These are phyloP conservation scores for Somion occarium DNA, from an alignment of 1,284 basidiomycete genomes.

Conservation along the genomic window DNA sequence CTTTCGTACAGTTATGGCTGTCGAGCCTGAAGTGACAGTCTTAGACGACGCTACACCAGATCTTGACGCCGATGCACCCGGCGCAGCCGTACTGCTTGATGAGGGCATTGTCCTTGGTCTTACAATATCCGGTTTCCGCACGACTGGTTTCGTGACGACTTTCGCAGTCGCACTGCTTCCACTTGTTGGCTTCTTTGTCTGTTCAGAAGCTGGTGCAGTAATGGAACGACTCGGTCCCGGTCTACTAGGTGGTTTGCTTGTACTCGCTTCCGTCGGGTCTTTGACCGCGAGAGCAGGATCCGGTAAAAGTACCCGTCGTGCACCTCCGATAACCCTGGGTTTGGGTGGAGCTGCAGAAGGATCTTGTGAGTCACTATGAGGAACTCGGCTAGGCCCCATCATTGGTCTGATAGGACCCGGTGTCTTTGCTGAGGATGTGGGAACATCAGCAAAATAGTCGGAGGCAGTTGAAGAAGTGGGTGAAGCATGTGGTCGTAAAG, in stretches of 20 bases:
- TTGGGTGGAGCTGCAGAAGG: not conserved
- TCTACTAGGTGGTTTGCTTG: not conserved
- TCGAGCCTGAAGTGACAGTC: not conserved
- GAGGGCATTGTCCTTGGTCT: not conserved
- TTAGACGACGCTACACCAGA: not conserved
- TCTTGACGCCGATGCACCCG: not conserved
- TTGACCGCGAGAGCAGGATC: not conserved
- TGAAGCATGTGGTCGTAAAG: not conserved
- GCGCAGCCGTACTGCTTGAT: not conserved
- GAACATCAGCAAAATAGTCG: not conserved
- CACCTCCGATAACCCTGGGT: conserved; percentile 5
- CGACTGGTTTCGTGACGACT: not conserved
- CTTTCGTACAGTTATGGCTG: not conserved
- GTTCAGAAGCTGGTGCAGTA: not conserved
- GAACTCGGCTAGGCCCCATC: not conserved
- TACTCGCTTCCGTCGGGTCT: not conserved
- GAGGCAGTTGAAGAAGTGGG: not conserved
- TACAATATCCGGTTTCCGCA: not conserved
- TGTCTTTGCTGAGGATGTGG: not conserved
- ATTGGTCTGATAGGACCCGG: conserved; percentile 4
- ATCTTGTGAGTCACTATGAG: not conserved
- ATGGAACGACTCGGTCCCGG: not conserved
- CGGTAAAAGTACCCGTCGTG: conserved; percentile 2
- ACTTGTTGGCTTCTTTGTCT: not conserved
- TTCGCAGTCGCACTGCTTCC: not conserved